phyloP scores from a whole-genome alignment of 805 yeast genomes.

The Candida insectorum region DNA sequence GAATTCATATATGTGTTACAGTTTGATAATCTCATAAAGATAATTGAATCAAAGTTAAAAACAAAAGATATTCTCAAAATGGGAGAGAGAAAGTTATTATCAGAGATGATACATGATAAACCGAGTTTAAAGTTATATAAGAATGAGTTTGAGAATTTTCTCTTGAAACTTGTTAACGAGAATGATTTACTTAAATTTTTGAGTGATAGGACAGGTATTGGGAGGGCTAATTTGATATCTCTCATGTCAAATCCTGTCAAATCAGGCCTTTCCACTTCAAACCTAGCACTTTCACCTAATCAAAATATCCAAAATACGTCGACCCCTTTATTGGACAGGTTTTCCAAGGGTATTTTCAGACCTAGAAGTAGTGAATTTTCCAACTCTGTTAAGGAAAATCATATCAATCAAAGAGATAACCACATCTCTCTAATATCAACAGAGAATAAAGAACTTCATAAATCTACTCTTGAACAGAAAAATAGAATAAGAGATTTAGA shows the following conservation, averaged over 20 bases:
- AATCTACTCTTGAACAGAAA: constrained; percentile 6
- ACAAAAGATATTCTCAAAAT: constrained; percentile 15
- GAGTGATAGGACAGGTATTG: constrained; percentile 18
- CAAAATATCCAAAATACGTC: background rate
- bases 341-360: no score
- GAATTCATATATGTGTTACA: constrained; percentile 22
- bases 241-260: constrained; percentile 4
- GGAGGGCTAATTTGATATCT: constrained; percentile 7
- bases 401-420: constrained; percentile 13
- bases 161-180: constrained; percentile 20
- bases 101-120: constrained; percentile 15
- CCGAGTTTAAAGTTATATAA: constrained; percentile 19
- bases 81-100: constrained; percentile 14
- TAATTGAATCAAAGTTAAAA: constrained; percentile 18
- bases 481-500: constrained; percentile 16
- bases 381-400: constrained; percentile 10
- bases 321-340: no score
- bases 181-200: constrained; percentile 19
- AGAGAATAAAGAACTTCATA: constrained; percentile 10
- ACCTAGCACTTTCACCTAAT: background rate
- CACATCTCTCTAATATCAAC: constrained; percentile 9
- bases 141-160: constrained; percentile 20
- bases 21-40: constrained; percentile 17
- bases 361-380: background rate
- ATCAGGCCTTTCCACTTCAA: constrained; percentile 1